Conservation (phyloP, 345 rosid genomes). For the Hibiscus mutabilis region DNA sequence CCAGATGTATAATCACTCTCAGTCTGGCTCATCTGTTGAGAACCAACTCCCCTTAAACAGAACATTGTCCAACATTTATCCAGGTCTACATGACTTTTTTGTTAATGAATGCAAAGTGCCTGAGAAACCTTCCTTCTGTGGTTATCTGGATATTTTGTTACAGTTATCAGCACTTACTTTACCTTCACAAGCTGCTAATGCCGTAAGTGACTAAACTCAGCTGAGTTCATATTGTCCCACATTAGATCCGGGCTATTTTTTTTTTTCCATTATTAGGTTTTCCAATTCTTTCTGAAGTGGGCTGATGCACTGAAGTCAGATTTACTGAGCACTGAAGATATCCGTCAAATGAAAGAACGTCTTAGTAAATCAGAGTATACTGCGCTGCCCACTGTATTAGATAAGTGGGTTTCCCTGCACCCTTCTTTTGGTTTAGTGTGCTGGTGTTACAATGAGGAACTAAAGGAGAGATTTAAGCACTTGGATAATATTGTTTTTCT, state of each 20-base stretch:
- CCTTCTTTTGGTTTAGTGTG: conserved; percentile 72
- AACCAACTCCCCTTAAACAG: conserved; percentile 31
- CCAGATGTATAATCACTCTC: conserved; percentile 35
- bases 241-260: conserved; percentile 12
- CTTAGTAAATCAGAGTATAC: conserved; percentile 51
- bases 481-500: conserved; percentile 52
- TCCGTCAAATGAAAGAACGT: conserved; percentile 46
- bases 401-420: conserved; percentile 86
- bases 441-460: conserved; percentile 74
- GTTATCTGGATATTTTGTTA: conserved; percentile 54
- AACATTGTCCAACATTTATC: conserved; percentile 60
- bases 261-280: conserved; percentile 54
- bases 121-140: conserved; percentile 55
- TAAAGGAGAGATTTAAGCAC: conserved; percentile 53
- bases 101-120: conserved; percentile 64
- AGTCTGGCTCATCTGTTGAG: conserved; percentile 24
- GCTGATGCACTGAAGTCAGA: conserved; percentile 60
- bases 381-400: conserved; percentile 62
- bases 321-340: conserved; percentile 45
- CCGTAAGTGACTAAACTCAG: conserved; percentile 44
- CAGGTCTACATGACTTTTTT: conserved; percentile 81
- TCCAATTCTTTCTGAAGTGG: conserved; percentile 72
- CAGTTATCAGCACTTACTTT: conserved; percentile 52
- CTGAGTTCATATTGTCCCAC: conserved; percentile 1
- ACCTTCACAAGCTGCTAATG: conserved; percentile 66